These are phyloP conservation scores for Rhizopogon roseolus DNA, from an alignment of 768 basidiomycete species.

Conservation along the genomic window DNA sequence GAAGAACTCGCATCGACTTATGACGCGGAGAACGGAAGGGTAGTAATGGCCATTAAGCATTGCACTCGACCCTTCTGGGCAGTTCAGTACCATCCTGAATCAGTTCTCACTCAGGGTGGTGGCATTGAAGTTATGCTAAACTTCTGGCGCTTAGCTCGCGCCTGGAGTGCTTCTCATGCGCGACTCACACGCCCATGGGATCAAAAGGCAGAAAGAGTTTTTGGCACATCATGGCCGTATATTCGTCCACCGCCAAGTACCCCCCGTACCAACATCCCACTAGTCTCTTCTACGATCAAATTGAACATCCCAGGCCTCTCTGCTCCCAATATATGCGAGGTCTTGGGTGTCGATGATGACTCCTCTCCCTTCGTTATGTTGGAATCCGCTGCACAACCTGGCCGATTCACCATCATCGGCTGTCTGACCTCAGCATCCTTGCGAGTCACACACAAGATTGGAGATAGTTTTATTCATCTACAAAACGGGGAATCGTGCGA, in stretches of 20 bases:
- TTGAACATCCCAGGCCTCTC: slow-evolving; percentile 41
- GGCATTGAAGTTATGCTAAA: slow-evolving; percentile 66
- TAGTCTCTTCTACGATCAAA: slow-evolving; percentile 26
- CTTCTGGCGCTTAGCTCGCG: slow-evolving; percentile 66
- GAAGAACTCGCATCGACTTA: slow-evolving; percentile 67
- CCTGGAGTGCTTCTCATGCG: slow-evolving; percentile 43
- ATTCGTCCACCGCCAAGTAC: slow-evolving; percentile 21
- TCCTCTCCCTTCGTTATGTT: slow-evolving; percentile 61
- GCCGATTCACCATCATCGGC: slow-evolving; percentile 69
- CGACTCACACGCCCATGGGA: slow-evolving; percentile 41
- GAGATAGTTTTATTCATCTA: slow-evolving; percentile 45
- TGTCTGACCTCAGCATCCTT: slow-evolving; percentile 49
- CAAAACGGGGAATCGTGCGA: slow-evolving; percentile 29
- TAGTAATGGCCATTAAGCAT: slow-evolving; percentile 75
- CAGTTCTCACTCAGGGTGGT: slow-evolving; percentile 64
- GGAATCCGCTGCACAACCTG: slow-evolving; percentile 74
- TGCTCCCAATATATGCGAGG: slow-evolving; percentile 50
- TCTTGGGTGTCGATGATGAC: slow-evolving; percentile 56
- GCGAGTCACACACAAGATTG: slow-evolving; percentile 53
- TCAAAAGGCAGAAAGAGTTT: slow-evolving; percentile 21
- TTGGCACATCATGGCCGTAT: slow-evolving; percentile 61
- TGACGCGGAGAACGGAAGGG: slow-evolving; percentile 56
- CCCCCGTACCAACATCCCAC: slow-evolving; percentile 6
- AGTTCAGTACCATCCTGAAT: slow-evolving; percentile 89
- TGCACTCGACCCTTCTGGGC: slow-evolving; percentile 71